These are phyloP conservation scores for Vanrija sp. DNA, from an alignment of 1,284 basidiomycete genomes.

Conservation along the genomic window DNA sequence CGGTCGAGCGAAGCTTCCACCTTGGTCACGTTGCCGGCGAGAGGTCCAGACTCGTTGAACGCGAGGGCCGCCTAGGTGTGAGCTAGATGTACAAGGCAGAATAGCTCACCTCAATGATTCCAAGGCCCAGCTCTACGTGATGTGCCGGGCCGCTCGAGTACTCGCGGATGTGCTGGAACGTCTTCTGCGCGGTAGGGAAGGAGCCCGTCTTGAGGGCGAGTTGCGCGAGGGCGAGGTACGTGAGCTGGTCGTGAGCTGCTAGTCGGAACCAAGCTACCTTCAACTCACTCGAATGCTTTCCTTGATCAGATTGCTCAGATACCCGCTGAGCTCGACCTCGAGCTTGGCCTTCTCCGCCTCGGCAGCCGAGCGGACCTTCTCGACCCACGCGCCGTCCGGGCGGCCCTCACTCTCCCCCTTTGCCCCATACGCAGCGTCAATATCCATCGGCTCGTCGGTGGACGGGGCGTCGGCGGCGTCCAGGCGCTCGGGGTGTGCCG, in stretches of 20 bases:
- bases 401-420: constrained; percentile 20
- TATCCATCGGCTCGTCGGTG: constrained; percentile 18
- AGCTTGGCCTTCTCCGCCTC: constrained; percentile 31
- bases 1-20: constrained; percentile 38
- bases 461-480: not conserved
- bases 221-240: constrained; percentile 39
- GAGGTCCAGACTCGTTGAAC: constrained; percentile 30
- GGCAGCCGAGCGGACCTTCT: constrained; percentile 17
- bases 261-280: too few relatives aligned
- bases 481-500: constrained; percentile 1
- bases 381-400: constrained; percentile 35
- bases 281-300: constrained; percentile 43
- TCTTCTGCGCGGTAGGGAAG: constrained; percentile 24
- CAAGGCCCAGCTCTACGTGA: constrained; percentile 37
- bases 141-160: constrained; percentile 36
- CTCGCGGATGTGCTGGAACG: constrained; percentile 31
- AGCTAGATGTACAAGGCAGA: too few relatives aligned
- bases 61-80: constrained; percentile 25
- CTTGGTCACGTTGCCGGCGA: constrained; percentile 38
- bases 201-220: constrained; percentile 34
- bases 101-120: constrained; percentile 29
- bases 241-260: constrained; percentile 27
- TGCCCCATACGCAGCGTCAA: constrained; percentile 6
- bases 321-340: constrained; percentile 41
- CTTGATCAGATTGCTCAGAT: constrained; percentile 45